Evolutionary conservation across 139 green algal species (phyloP).

Genomic region (Tetradesmus obliquus): DNA sequence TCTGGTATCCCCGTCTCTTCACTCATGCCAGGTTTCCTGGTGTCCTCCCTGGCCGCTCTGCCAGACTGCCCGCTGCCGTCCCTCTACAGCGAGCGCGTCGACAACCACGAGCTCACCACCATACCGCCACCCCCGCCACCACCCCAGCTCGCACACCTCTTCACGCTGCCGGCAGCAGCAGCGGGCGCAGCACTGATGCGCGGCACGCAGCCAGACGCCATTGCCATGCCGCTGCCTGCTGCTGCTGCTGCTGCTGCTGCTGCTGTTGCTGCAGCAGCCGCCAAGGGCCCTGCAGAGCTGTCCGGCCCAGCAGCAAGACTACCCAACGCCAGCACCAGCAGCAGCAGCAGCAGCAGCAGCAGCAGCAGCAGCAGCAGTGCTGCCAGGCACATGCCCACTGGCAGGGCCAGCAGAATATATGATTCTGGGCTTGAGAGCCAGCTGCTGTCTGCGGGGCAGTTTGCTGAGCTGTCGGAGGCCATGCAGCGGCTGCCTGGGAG

Average conservation of each 20-base stretch:
- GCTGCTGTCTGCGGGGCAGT: neutral
- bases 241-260: too few relatives aligned
- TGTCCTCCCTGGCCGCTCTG: neutral
- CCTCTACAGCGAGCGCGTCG: conserved; percentile 16
- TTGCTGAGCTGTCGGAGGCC: neutral
- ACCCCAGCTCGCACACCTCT: neutral
- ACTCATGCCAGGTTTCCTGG: neutral
- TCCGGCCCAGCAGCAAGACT: too few relatives aligned
- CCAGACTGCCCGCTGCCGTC: conserved; percentile 14
- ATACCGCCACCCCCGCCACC: neutral
- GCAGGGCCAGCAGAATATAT: neutral
- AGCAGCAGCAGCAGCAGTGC: neutral
- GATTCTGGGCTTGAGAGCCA: neutral
- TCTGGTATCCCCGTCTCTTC: neutral
- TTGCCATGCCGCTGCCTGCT: neutral
- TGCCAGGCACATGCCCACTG: neutral
- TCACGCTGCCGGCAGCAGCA: neutral
- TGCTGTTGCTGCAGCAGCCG: neutral
- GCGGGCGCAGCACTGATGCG: neutral
- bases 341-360: neutral
- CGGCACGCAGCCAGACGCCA: neutral
- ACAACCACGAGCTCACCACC: conserved; percentile 7
- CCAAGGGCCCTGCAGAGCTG: neutral
- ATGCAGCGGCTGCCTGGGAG: neutral
- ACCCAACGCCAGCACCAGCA: neutral